phyloP scores from a whole-genome alignment of 1,284 basidiomycete genomes.

The Moniliophthora roreri region DNA sequence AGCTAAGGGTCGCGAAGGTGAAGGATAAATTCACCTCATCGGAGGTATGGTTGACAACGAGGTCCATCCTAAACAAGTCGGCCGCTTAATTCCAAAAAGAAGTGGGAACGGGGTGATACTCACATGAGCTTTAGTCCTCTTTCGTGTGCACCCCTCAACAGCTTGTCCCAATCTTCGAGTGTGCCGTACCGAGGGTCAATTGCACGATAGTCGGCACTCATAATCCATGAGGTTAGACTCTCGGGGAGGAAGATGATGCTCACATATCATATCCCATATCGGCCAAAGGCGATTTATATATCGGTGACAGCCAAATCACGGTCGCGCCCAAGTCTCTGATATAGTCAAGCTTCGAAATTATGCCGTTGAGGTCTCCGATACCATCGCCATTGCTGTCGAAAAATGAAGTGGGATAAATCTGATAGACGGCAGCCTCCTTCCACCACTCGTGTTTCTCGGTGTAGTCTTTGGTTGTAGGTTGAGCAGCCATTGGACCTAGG shows the following conservation, averaged over 20 bases:
- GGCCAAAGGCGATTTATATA: slow-evolving; percentile 67
- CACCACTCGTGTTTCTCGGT: slow-evolving; percentile 46
- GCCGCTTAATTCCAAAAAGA: background rate
- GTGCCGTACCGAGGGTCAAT: slow-evolving; percentile 77
- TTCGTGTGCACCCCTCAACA: slow-evolving; percentile 58
- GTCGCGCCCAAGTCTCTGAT: slow-evolving; percentile 70
- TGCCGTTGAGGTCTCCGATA: slow-evolving; percentile 73
- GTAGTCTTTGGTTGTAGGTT: background rate
- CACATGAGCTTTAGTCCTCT: slow-evolving; percentile 73
- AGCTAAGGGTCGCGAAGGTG: background rate
- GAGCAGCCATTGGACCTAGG: too few relatives aligned
- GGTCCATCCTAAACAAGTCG: slow-evolving; percentile 56
- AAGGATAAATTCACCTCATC: slow-evolving; percentile 49
- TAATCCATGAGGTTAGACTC: slow-evolving; percentile 6
- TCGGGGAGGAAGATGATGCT: slow-evolving; percentile 13
- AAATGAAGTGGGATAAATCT: slow-evolving; percentile 79
- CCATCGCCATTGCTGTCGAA: slow-evolving; percentile 75
- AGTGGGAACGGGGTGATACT: slow-evolving; percentile 19
- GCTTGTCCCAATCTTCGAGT: slow-evolving; percentile 68
- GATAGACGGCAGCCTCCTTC: slow-evolving; percentile 67
- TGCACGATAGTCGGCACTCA: slow-evolving; percentile 66
- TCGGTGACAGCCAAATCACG: slow-evolving; percentile 75
- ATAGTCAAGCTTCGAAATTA: slow-evolving; percentile 67
- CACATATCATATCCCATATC: slow-evolving; percentile 80
- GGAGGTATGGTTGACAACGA: slow-evolving; percentile 82